These are phyloP conservation scores for Rhododendron ferrugineum DNA, from an alignment of 148 eudicot species.

Conservation along the genomic window DNA sequence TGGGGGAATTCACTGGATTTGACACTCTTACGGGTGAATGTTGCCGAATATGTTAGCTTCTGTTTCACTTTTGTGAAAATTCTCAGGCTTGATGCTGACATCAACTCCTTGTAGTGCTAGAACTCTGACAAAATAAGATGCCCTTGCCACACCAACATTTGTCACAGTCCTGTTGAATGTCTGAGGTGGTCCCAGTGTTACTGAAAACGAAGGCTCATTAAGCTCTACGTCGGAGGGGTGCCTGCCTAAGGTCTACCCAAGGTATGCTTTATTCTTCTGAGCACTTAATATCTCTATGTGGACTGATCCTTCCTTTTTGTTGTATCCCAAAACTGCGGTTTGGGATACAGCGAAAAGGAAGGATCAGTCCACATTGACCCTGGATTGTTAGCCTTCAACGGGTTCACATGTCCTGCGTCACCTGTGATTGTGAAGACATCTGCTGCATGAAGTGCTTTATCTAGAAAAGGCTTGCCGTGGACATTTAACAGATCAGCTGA, in stretches of 20 bases:
- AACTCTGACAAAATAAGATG: constrained; percentile 15
- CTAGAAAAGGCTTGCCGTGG: constrained; percentile 9
- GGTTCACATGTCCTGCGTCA: constrained; percentile 29
- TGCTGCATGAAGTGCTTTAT: constrained; percentile 14
- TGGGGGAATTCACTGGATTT: constrained; percentile 1
- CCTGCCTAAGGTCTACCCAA: no score
- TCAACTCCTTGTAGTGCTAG: constrained; percentile 11
- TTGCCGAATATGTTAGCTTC: constrained; percentile 12
- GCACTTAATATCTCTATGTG: background rate
- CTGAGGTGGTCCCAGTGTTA: background rate
- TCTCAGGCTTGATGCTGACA: constrained; percentile 12
- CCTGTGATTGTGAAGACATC: constrained; percentile 18
- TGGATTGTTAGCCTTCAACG: constrained; percentile 24
- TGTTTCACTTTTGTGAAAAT: constrained; percentile 11
- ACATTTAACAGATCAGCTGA: no score
- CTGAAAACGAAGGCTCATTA: constrained; percentile 27
- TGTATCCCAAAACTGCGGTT: background rate
- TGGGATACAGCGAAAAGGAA: no score
- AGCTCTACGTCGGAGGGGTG: constrained; percentile 13
- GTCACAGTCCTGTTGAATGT: constrained; percentile 17
- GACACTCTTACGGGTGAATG: background rate
- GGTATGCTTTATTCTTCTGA: background rate
- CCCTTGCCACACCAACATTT: constrained; percentile 20
- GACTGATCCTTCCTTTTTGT: background rate
- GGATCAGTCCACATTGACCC: background rate